These are phyloP conservation scores for Mycena latifolia DNA, from an alignment of 768 basidiomycete species.

Conservation along the genomic window DNA sequence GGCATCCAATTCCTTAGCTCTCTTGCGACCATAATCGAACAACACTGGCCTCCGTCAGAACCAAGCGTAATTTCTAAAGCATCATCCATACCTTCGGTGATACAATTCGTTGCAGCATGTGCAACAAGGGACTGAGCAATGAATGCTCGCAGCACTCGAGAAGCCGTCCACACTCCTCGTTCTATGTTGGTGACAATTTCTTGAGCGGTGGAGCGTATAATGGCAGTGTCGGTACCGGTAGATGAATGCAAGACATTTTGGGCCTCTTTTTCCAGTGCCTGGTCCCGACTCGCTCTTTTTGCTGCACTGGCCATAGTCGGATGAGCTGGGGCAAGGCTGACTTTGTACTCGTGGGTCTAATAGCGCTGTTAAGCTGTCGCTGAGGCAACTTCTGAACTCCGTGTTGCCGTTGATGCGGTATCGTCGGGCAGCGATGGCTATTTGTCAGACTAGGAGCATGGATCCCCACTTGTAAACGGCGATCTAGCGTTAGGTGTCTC, in stretches of 20 bases:
- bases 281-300: background rate
- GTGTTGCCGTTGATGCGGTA: no score
- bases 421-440: no score
- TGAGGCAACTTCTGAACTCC: no score
- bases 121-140: slow-evolving; percentile 57
- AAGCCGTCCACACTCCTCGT: slow-evolving; percentile 39
- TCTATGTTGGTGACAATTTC: slow-evolving; percentile 52
- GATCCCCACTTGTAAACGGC: no score
- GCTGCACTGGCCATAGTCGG: background rate
- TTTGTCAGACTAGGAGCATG: no score
- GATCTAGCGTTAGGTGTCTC: no score
- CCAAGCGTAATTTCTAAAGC: background rate
- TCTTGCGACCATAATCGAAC: slow-evolving; percentile 59
- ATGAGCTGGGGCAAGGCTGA: no score
- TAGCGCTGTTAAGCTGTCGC: no score
- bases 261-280: background rate
- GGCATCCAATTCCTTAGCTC: slow-evolving; percentile 59
- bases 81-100: slow-evolving; percentile 69
- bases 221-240: background rate
- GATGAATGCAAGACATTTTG: background rate
- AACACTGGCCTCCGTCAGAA: slow-evolving; percentile 53
- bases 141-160: slow-evolving; percentile 57
- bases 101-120: slow-evolving; percentile 63
- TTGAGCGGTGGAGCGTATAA: slow-evolving; percentile 39
- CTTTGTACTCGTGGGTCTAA: no score